Base-by-base conservation (phyloP, 2,329 filamentous ascomycete genomes). In the Diaporthe amygdali region DNA sequence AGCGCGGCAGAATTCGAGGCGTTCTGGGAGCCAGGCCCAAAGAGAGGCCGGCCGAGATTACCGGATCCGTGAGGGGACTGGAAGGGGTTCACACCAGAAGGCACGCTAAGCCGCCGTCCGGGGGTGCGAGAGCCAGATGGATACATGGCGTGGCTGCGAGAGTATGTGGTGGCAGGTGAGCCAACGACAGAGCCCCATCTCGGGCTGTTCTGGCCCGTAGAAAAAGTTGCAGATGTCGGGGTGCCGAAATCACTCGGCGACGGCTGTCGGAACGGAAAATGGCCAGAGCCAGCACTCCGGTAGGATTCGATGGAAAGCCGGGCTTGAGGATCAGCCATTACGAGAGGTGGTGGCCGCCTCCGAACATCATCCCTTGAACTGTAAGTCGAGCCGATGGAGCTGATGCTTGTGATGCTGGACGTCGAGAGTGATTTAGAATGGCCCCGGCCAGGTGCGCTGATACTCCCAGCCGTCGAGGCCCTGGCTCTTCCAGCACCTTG, bases 371-470 rank as follows among this genome's bases (percentile, higher is more conserved):
- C 90, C 27, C 87, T 84, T n/a, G 88, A 83, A 74, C 88, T 91
- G 71, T 92, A 92, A 61, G 86, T 91, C 0, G 94, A 96, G 32
- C 83, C 83, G 15, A 86, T 79, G 1, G 93, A 95, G 68, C 90
- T 84, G 8, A 92, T 92, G 41, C 93, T 96, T 5, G 90, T 87
- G 76, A 98, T 94, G 80, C 94, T 97, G 0, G 95, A 97, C 2
- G 94, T 91, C 0, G 95, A 98, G 3, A 97, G 84, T 1, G 89
- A 90, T 80, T 97, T 97, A 76, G 92, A 93, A 80, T 98, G 95
- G 1, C 95, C 94, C 71, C 95, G 88, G 72, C 87, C 88, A 39
- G 93, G 92, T 8, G 91, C 89, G 22, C 90, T 89, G 73, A 92
- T 88, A 77, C 93, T 96, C 32, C 93, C 92, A 25, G 90, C 88